Percentiles rank a stretch among this genome's conserved stretches.
Conservation (phyloP, 345 rosid genomes). For the Eucalyptus paniculata region DNA sequence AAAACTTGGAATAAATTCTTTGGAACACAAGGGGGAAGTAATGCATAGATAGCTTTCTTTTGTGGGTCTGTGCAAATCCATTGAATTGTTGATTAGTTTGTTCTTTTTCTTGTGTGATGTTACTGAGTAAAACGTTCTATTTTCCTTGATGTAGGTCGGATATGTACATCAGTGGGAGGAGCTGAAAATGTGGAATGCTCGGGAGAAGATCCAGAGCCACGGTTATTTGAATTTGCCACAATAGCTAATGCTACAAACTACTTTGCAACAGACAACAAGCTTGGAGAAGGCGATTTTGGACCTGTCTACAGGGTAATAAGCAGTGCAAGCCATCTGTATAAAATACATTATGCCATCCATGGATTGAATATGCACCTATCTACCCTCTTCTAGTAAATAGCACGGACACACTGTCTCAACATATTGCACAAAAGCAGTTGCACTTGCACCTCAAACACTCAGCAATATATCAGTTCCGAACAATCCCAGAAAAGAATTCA, state of each 20-base stretch:
- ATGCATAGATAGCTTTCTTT: neutral
- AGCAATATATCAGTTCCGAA: neutral
- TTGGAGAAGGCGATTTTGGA: neutral
- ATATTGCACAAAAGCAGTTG: neutral
- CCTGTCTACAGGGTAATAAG: neutral
- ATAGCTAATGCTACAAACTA: neutral
- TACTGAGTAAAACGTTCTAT: neutral
- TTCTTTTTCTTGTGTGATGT: neutral
- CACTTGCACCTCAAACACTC: neutral
- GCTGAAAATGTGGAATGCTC: neutral
- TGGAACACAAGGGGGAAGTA: neutral
- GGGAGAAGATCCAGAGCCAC: neutral
- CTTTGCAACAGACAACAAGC: neutral
- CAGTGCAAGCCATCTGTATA: neutral
- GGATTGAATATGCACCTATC: neutral
- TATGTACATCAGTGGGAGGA: neutral
- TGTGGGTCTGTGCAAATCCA: neutral
- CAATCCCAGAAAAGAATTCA: neutral
- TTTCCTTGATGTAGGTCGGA: neutral
- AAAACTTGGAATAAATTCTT: neutral
- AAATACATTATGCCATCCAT: neutral
- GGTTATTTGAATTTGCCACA: neutral
- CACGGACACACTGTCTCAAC: neutral
- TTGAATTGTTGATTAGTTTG: neutral
- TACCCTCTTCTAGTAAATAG: neutral